Percentiles rank a stretch among this genome's conserved stretches.
phyloP scores from a whole-genome alignment of 2,329 filamentous ascomycete species.

The Bipolaris victoriae region DNA sequence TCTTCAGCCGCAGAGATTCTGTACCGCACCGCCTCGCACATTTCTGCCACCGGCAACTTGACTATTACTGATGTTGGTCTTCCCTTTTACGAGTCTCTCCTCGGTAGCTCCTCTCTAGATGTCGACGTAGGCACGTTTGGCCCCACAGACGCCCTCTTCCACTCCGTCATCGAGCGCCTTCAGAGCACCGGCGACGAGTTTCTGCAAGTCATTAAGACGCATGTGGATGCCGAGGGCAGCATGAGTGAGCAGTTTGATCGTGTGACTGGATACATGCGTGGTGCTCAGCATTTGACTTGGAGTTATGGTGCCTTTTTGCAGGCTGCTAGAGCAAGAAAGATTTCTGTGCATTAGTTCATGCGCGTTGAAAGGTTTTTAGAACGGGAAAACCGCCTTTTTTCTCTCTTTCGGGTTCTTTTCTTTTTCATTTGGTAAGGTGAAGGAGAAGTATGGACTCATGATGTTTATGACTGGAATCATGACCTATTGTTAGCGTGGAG shows the following conservation, averaged over 20 bases:
- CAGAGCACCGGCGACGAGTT: conserved; percentile 50
- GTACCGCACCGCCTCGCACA: conserved; percentile 45
- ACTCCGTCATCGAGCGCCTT: conserved; percentile 41
- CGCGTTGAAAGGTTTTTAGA: no score
- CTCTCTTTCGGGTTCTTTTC: background rate
- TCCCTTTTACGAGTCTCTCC: conserved; percentile 48
- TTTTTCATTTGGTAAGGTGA: background rate
- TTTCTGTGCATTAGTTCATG: conserved; percentile 12
- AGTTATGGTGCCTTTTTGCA: conserved; percentile 53
- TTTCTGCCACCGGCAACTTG: conserved; percentile 36
- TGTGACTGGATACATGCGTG: conserved; percentile 48
- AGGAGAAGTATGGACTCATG: background rate
- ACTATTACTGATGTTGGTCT: conserved; percentile 39
- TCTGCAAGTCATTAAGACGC: conserved; percentile 48
- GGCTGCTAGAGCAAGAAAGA: conserved; percentile 47
- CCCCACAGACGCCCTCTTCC: conserved; percentile 35
- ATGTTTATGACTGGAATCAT: background rate
- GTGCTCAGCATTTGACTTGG: conserved; percentile 54
- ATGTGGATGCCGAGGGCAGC: conserved; percentile 47
- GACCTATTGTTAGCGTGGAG: background rate
- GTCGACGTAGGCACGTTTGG: conserved; percentile 34
- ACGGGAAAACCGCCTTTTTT: background rate
- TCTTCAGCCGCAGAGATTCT: conserved; percentile 50
- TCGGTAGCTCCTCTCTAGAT: conserved; percentile 34
- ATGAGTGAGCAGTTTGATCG: conserved; percentile 55